Base-by-base conservation (phyloP, 1,139 yeast species). In the Taiozyma onychis region DNA sequence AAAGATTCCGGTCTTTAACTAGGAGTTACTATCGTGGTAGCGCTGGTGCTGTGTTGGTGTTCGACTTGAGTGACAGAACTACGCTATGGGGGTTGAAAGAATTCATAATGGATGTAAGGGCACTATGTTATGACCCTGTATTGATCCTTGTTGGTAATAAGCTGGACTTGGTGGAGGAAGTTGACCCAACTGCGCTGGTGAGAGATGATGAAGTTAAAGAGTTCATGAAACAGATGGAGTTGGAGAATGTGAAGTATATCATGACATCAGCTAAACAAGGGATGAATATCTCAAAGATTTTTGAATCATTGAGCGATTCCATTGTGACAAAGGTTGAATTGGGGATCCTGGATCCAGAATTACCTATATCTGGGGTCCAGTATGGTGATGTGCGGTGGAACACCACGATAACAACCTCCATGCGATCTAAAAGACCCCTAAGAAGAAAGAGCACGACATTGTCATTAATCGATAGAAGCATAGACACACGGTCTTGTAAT, bases 21-120 rank as follows among this genome's bases (percentile, higher is more conserved):
- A 84, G 93, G 16, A 82, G 88, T 34, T 86, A 86, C 60, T 86
- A 86, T 52, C 70, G 95, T 49, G 93, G 43, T 14, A 80, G 88
- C n/a, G 88, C 88, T 49, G 95, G 88, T 27, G 93, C 90, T 1
- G 78, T 87, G 43, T 75, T 86, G 42, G 86, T 88, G 48, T 87
- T 83, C 66, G 95, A 87, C 63, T 75, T 85, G 51, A 78, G 88
- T 42, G 79, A 75, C 70, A 60, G 76, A 61, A 59, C 75, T 64
- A 65, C 83, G 69, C 67, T 72, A 50, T 80, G 75, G 63, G 74
- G 60, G 69, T 73, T 70, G 67, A 73, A 60, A 65, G 77, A 63
- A 60, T 83, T 61, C 65, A 71, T 61, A 54, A 71, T 66, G 58
- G 89, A 71, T 73, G 74, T 68, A 66, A 74, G 68, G 70, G 73